Percentiles rank a stretch among this genome's conserved stretches.
Conservation (phyloP, 306 rosid species). For the Prinsepia uniflora region DNA sequence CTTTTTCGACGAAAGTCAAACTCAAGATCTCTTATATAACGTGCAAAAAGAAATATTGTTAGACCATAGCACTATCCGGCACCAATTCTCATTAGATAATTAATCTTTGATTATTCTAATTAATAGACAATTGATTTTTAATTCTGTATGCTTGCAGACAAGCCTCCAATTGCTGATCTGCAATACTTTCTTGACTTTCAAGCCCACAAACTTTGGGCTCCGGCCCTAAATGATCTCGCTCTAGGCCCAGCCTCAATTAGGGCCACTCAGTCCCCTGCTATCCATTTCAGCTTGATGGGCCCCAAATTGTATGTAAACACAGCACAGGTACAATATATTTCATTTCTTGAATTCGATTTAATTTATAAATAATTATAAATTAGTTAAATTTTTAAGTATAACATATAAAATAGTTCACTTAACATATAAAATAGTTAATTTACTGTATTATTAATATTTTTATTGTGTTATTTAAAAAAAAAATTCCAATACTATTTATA, state of each 20-base stretch:
- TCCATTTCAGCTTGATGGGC: slow-evolving; percentile 69
- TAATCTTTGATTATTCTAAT: not conserved
- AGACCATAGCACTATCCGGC: too few species aligned
- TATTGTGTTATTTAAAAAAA: too few species aligned
- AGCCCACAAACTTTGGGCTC: slow-evolving; percentile 79
- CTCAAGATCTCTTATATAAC: too few species aligned
- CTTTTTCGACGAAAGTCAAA: too few species aligned
- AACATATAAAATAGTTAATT: too few species aligned
- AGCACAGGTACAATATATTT: slow-evolving; percentile 38
- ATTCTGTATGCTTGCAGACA: slow-evolving; percentile 44
- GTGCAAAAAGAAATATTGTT: too few species aligned
- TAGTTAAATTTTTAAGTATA: too few species aligned
- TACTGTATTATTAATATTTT: too few species aligned
- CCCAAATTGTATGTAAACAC: slow-evolving; percentile 73
- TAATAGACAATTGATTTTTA: not conserved
- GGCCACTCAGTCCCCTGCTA: slow-evolving; percentile 41
- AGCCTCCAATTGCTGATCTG: slow-evolving; percentile 76
- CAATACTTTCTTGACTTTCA: slow-evolving; percentile 86
- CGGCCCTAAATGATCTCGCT: slow-evolving; percentile 73
- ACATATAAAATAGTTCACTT: too few species aligned
- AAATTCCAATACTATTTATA: too few species aligned
- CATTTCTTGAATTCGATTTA: not conserved
- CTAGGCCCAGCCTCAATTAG: slow-evolving; percentile 61
- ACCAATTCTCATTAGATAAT: not conserved
- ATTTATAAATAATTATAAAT: too few species aligned